These are phyloP conservation scores for Pyrenula aspistea DNA, from an alignment of 495 filamentous ascomycete genomes.

Conservation along the genomic window DNA sequence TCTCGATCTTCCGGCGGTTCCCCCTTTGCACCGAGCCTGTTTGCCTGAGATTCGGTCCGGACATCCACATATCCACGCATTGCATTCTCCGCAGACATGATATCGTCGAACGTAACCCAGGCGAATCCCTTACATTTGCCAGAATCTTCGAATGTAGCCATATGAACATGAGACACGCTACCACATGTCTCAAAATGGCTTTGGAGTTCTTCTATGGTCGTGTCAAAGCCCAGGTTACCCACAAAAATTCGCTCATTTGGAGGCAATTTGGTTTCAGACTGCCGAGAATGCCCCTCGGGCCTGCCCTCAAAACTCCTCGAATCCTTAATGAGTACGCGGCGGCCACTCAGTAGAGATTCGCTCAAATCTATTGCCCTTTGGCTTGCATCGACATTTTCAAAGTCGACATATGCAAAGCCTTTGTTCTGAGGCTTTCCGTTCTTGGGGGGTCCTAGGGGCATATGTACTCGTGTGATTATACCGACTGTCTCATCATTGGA, in stretches of 20 bases:
- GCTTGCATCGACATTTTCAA: conserved; percentile 53
- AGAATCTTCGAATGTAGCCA: conserved; percentile 91
- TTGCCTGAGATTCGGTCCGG: conserved; percentile 47
- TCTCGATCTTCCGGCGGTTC: conserved; percentile 21
- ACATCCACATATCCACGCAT: conserved; percentile 69
- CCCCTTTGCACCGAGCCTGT: conserved; percentile 40
- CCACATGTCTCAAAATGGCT: conserved; percentile 78
- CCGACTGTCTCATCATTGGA: background rate
- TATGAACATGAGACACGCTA: conserved; percentile 60
- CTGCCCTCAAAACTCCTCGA: conserved; percentile 75
- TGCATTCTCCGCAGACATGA: conserved; percentile 61
- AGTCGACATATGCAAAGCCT: conserved; percentile 95
- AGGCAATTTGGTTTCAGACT: conserved; percentile 35
- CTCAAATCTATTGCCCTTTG: conserved; percentile 63
- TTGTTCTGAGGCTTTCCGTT: conserved; percentile 52
- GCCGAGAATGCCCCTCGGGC: conserved; percentile 43
- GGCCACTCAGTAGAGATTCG: conserved; percentile 62
- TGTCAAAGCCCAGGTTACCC: conserved; percentile 79
- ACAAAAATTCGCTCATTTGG: conserved; percentile 76
- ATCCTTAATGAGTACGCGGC: conserved; percentile 84
- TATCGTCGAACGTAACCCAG: conserved; percentile 79
- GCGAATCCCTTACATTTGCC: conserved; percentile 98
- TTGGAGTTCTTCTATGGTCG: conserved; percentile 65
- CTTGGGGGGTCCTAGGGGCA: conserved; percentile 46
- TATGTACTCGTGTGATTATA: conserved; percentile 69